A percentile compares a stretch with the other conserved stretches of the same genome.
Conservation (phyloP, 352 stramenopile genomes). For the Aphanomyces astaci region DNA sequence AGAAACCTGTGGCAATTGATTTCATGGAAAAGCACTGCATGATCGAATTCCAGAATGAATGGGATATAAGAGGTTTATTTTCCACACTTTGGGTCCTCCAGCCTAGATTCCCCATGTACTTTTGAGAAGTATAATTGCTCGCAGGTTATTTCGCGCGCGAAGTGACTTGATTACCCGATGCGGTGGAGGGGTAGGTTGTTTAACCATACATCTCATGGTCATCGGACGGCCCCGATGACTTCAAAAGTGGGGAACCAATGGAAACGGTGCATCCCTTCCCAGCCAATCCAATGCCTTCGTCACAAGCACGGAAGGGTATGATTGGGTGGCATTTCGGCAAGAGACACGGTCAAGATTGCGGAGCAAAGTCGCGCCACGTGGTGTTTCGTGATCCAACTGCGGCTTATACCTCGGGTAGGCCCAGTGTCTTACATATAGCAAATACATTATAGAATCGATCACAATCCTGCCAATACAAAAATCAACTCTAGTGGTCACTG, state of each 20-base stretch:
- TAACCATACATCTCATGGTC: constrained; percentile 8
- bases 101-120: neutral
- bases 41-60: neutral
- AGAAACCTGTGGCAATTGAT: neutral
- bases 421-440: neutral
- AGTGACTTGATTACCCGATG: constrained; percentile 16
- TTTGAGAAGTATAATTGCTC: neutral
- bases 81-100: too few relatives aligned
- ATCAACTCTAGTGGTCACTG: neutral
- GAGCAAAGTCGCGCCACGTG: neutral
- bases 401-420: neutral
- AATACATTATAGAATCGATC: neutral
- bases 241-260: constrained; percentile 14
- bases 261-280: constrained; percentile 4
- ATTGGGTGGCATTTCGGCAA: neutral
- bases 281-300: constrained; percentile 12
- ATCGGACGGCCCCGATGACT: constrained; percentile 16
- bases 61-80: neutral
- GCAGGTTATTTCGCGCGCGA: neutral
- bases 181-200: constrained; percentile 13
- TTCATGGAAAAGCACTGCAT: neutral
- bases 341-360: neutral
- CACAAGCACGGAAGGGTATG: neutral
- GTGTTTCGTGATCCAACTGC: neutral
- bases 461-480: neutral